Evolutionary conservation across 2,329 filamentous ascomycete genomes (phyloP).

Genomic region (Huntiella bhutanensis): DNA sequence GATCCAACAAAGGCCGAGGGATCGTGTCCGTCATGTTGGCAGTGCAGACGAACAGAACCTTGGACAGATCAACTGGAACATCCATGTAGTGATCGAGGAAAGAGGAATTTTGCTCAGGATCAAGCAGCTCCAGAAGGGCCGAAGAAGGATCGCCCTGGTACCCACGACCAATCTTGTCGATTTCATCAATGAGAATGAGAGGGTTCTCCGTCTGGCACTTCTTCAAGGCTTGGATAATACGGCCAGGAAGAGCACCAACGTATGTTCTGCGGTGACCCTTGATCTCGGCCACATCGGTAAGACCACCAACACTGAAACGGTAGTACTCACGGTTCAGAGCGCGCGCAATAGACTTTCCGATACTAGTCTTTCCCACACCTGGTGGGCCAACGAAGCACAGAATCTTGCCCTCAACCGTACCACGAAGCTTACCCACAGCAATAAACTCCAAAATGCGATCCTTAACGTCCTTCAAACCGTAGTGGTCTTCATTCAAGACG

Average conservation of each 20-base stretch:
- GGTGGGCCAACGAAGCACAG: constrained; percentile 93
- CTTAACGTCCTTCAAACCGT: constrained; percentile 94
- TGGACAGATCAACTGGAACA: constrained; percentile 89
- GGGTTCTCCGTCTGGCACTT: constrained; percentile 99
- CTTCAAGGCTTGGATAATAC: constrained; percentile 95
- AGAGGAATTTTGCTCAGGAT: constrained; percentile 92
- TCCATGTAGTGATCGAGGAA: constrained; percentile 99
- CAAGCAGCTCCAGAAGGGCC: constrained; percentile 77
- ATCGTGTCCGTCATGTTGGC: constrained; percentile 99
- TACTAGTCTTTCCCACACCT: constrained; percentile 95
- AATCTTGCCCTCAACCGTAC: constrained; percentile 96
- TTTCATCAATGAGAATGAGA: constrained; percentile 85
- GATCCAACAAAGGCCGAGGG: constrained; percentile 75
- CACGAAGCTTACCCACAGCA: constrained; percentile 87
- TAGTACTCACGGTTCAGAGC: constrained; percentile 95
- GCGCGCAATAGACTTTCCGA: constrained; percentile 91
- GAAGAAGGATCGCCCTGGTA: constrained; percentile 95
- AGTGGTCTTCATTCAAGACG: constrained; percentile 89
- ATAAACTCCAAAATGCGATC: constrained; percentile 97
- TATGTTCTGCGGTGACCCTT: constrained; percentile 95
- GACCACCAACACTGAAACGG: constrained; percentile 88
- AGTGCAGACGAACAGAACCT: constrained; percentile 95
- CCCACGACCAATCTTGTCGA: constrained; percentile 93
- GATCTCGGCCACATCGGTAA: constrained; percentile 96
- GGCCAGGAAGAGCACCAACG: constrained; percentile 82